Percentiles rank a stretch among this genome's conserved stretches.
Conservation (phyloP, 108 stramenopile species). For the Cylindrotheca fusiformis region DNA sequence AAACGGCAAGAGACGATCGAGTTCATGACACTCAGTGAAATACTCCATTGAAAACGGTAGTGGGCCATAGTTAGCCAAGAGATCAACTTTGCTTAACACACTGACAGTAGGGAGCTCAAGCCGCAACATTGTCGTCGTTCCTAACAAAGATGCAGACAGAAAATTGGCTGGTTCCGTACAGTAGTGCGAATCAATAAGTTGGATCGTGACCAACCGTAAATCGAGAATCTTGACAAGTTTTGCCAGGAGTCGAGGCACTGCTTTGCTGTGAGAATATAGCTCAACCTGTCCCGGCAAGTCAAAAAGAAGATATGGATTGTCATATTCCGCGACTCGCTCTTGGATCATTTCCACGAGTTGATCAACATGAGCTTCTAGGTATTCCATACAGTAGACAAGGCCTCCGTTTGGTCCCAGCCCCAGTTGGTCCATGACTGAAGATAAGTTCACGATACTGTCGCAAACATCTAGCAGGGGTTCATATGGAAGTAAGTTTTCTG, state of each 20-base stretch:
- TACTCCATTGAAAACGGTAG: conserved; percentile 76
- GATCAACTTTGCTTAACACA: conserved; percentile 94
- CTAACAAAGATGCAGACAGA: conserved; percentile 90
- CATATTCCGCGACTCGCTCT: conserved; percentile 19
- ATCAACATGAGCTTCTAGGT: conserved; percentile 77
- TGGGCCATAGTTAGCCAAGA: conserved; percentile 47
- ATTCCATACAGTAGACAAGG: conserved; percentile 95
- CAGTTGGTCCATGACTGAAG: conserved; percentile 88
- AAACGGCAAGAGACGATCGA: conserved; percentile 71
- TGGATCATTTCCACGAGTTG: conserved; percentile 49
- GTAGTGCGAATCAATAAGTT: conserved; percentile 94
- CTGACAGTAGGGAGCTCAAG: conserved; percentile 95
- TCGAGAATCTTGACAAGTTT: conserved; percentile 72
- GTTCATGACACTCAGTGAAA: conserved; percentile 80
- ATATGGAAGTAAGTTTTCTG: conserved; percentile 55
- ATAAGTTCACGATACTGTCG: conserved; percentile 75
- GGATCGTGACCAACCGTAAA: conserved; percentile 88
- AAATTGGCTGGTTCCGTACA: conserved; percentile 90
- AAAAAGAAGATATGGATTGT: conserved; percentile 78
- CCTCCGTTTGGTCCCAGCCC: conserved; percentile 97
- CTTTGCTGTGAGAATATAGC: conserved; percentile 87
- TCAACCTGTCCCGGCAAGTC: conserved; percentile 99
- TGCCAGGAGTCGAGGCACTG: conserved; percentile 63
- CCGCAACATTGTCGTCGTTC: conserved; percentile 92
- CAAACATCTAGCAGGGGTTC: conserved; percentile 76